phyloP scores from a whole-genome alignment of 2,329 filamentous ascomycete species.

The Cladosporium sphaerospermum region DNA sequence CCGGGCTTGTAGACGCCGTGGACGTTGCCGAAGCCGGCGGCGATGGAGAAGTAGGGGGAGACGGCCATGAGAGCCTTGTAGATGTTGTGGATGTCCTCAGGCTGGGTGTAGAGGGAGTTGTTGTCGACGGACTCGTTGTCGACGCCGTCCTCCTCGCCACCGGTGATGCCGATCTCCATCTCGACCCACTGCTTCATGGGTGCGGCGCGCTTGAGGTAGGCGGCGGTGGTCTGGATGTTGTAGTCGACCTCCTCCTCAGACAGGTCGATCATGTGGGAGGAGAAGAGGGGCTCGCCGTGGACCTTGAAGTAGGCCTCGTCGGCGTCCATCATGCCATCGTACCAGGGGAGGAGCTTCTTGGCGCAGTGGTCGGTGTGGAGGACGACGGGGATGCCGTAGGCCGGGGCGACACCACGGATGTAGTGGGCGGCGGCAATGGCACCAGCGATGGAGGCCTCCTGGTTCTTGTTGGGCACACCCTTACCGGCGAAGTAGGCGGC shows the following conservation, averaged over 20 bases:
- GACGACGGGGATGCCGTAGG: slow-evolving; percentile 84
- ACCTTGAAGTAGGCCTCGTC: slow-evolving; percentile 95
- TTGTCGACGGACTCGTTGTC: slow-evolving; percentile 99
- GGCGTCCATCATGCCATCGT: slow-evolving; percentile 90
- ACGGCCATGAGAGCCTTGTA: slow-evolving; percentile 79
- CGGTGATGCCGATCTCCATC: slow-evolving; percentile 96
- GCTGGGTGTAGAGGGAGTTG: slow-evolving; percentile 94
- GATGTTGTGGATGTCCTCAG: slow-evolving; percentile 90
- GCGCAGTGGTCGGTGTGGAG: slow-evolving; percentile 98
- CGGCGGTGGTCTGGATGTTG: slow-evolving; percentile 87
- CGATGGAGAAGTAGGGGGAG: slow-evolving; percentile 95
- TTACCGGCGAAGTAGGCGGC: slow-evolving; percentile 56
- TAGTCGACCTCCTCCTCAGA: slow-evolving; percentile 84
- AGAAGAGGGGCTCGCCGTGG: slow-evolving; percentile 88
- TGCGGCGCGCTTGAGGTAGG: slow-evolving; percentile 88
- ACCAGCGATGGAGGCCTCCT: slow-evolving; percentile 83
- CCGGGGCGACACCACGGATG: slow-evolving; percentile 78
- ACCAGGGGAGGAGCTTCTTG: slow-evolving; percentile 98
- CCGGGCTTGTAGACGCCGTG: slow-evolving; percentile 99
- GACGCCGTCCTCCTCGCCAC: slow-evolving; percentile 95
- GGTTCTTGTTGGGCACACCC: slow-evolving; percentile 76
- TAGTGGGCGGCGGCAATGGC: slow-evolving; percentile 86
- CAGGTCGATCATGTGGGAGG: slow-evolving; percentile 96
- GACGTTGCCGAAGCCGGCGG: slow-evolving; percentile 96
- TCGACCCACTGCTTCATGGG: slow-evolving; percentile 99